Percentiles rank a stretch among this genome's conserved stretches.
These are phyloP conservation scores for Fusarium concolor DNA, from an alignment of 2,329 filamentous ascomycete genomes.

Conservation along the genomic window DNA sequence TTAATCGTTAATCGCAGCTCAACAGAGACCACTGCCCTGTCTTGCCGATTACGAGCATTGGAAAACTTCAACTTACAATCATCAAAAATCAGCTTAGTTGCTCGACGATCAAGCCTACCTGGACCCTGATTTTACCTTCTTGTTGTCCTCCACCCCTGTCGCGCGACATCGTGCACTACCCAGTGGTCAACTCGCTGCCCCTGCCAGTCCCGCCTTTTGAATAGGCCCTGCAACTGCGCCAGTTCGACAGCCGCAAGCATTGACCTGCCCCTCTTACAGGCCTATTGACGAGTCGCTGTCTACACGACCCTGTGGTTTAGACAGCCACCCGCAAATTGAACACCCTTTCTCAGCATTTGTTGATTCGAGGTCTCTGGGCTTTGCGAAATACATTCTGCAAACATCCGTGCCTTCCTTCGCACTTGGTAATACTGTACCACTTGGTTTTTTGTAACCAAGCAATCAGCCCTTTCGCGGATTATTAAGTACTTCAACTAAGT, in stretches of 20 bases:
- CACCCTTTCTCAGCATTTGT: slow-evolving; percentile 27
- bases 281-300: slow-evolving; percentile 33
- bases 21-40: background rate
- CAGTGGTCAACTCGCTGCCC: slow-evolving; percentile 33
- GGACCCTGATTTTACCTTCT: slow-evolving; percentile 38
- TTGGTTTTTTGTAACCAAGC: background rate
- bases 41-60: background rate
- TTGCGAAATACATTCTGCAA: slow-evolving; percentile 20
- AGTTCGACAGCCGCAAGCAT: slow-evolving; percentile 44
- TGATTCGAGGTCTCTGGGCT: slow-evolving; percentile 20
- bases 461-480: slow-evolving; percentile 15
- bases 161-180: slow-evolving; percentile 29
- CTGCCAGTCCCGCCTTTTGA: slow-evolving; percentile 36
- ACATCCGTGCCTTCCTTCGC: slow-evolving; percentile 23
- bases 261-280: slow-evolving; percentile 45
- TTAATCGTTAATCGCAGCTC: slow-evolving; percentile 2
- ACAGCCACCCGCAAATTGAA: slow-evolving; percentile 39
- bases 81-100: slow-evolving; percentile 1
- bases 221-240: slow-evolving; percentile 31
- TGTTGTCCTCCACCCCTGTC: slow-evolving; percentile 24
- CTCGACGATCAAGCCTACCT: slow-evolving; percentile 27
- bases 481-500: slow-evolving; percentile 8
- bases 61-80: background rate
- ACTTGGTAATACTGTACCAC: slow-evolving; percentile 28
- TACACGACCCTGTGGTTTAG: slow-evolving; percentile 33